A percentile compares a stretch with the other conserved stretches of the same genome.
These are phyloP conservation scores for Heliosperma pusillum DNA, from an alignment of 148 eudicot genomes.

Conservation along the genomic window DNA sequence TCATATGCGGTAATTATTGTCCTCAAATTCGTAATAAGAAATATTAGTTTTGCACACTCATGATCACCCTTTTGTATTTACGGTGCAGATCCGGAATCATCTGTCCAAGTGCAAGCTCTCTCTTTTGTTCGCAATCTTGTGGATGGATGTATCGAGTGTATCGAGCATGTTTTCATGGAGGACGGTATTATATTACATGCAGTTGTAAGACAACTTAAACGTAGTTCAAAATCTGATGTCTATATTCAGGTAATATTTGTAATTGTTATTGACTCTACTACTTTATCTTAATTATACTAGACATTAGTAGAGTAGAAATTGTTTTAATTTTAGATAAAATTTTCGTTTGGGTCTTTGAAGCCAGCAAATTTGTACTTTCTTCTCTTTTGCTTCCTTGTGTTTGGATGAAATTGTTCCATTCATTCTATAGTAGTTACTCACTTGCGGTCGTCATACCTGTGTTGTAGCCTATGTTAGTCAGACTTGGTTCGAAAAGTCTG, in stretches of 20 bases:
- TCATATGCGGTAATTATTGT: conserved; percentile 58
- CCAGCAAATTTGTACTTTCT: not conserved
- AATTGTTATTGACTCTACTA: not conserved
- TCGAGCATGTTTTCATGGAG: conserved; percentile 58
- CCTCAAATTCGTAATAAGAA: not conserved
- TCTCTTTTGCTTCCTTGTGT: not conserved
- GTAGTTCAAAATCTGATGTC: conserved; percentile 52
- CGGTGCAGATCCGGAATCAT: conserved; percentile 67
- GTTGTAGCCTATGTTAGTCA: no score
- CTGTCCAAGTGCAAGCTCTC: conserved; percentile 93
- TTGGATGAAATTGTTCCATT: not conserved
- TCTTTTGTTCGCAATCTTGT: conserved; percentile 78
- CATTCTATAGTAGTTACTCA: not conserved
- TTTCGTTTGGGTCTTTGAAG: not conserved
- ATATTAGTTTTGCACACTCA: conserved; percentile 7
- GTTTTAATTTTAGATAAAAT: not conserved
- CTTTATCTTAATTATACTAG: not conserved
- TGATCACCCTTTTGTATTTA: not conserved
- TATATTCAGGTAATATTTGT: conserved; percentile 63
- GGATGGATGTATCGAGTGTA: conserved; percentile 64
- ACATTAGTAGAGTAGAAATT: not conserved
- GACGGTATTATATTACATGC: conserved; percentile 61
- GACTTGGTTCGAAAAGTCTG: no score
- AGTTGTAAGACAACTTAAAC: conserved; percentile 63
- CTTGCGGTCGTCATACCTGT: not conserved